Percentiles rank a stretch among this genome's conserved stretches.
Evolutionary conservation across 176 grass and related monocot species (phyloP).

Genomic region (Eremochloa ophiuroides): DNA sequence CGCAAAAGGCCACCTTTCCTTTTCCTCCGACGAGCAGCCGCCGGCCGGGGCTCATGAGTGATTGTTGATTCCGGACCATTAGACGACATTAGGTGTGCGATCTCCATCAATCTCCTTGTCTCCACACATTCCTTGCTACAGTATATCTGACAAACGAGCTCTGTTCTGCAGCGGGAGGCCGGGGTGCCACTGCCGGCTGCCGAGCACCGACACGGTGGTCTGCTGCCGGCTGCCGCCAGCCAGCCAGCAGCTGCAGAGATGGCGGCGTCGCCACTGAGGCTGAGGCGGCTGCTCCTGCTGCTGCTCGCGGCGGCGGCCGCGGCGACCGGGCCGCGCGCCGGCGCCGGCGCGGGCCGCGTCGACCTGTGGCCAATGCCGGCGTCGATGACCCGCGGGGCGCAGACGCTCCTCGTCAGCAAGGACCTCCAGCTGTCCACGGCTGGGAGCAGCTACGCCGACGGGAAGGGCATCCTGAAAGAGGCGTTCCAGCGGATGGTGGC

Average conservation of each 20-base stretch:
- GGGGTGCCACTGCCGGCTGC: background rate
- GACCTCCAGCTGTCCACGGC: conserved; percentile 48
- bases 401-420: conserved; percentile 58
- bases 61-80: background rate
- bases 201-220: background rate
- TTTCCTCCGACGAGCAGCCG: background rate
- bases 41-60: background rate
- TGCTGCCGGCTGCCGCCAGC: background rate
- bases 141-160: background rate
- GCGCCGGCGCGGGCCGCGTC: conserved; percentile 14
- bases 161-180: background rate
- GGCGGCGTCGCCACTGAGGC: conserved; percentile 5
- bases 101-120: background rate
- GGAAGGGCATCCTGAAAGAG: conserved; percentile 51
- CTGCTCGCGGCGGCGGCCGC: conserved; percentile 5
- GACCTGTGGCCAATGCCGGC: conserved; percentile 91
- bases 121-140: background rate
- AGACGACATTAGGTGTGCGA: background rate
- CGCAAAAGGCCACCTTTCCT: background rate
- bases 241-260: background rate
- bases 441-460: conserved; percentile 68
- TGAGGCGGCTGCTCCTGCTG: conserved; percentile 12
- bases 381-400: conserved; percentile 40
- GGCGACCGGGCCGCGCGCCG: conserved; percentile 4
- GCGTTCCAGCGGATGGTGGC: conserved; percentile 73